Evolutionary conservation across 331 rosid species (phyloP).

Genomic region (Arachis monticola): DNA sequence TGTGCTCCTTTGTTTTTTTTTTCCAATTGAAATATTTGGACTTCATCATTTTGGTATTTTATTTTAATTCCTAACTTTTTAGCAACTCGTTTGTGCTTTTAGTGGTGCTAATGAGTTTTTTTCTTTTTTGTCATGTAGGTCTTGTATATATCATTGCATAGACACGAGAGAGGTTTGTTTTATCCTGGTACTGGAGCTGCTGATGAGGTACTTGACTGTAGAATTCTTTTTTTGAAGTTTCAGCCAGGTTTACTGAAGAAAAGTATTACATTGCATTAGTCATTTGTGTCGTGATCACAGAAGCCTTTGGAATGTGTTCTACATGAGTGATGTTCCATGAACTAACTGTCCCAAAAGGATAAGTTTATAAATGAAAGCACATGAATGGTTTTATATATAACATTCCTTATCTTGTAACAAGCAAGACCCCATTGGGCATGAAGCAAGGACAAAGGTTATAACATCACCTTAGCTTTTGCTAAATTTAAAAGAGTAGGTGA

Average conservation of each 20-base stretch:
- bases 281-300: background rate
- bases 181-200: constrained; percentile 99
- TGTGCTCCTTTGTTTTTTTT: constrained; percentile 8
- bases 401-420: too few species aligned
- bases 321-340: constrained; percentile 1
- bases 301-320: constrained; percentile 18
- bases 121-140: constrained; percentile 57
- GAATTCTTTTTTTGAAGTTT: constrained; percentile 29
- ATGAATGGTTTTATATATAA: background rate
- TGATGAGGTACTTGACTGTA: constrained; percentile 69
- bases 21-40: background rate
- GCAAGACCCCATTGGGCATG: too few species aligned
- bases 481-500: too few species aligned
- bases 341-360: background rate
- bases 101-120: constrained; percentile 34
- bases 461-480: too few species aligned
- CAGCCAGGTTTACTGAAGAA: constrained; percentile 46
- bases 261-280: constrained; percentile 19
- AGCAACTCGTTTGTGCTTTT: background rate
- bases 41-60: too few species aligned
- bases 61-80: too few species aligned
- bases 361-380: background rate
- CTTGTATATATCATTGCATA: constrained; percentile 90
- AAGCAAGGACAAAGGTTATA: too few species aligned
- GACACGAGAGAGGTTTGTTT: constrained; percentile 89